Conservation (phyloP, 1,284 basidiomycete species). For the Leccinum olivaceoglutinosum region DNA sequence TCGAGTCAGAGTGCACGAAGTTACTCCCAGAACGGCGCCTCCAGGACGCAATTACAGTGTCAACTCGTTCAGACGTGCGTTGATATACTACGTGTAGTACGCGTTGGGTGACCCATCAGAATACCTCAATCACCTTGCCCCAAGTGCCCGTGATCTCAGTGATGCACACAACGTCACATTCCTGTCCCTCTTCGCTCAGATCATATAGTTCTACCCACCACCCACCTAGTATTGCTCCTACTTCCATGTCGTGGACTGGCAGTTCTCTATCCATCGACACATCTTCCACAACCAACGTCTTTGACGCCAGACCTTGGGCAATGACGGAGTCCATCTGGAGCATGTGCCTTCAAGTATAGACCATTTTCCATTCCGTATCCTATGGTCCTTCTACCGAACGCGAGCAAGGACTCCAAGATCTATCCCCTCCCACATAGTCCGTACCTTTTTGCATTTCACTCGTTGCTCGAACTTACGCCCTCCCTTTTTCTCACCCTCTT, state of each 20-base stretch:
- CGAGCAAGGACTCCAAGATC: constrained; percentile 78
- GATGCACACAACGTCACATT: constrained; percentile 45
- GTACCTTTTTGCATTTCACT: constrained; percentile 50
- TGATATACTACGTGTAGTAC: constrained; percentile 67
- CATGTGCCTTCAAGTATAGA: constrained; percentile 62
- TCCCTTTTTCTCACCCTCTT: neutral
- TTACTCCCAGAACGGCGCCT: constrained; percentile 39
- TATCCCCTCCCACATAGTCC: constrained; percentile 97
- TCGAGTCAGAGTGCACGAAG: constrained; percentile 49
- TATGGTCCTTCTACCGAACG: constrained; percentile 29
- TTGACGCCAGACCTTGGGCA: constrained; percentile 62
- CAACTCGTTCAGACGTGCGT: constrained; percentile 58
- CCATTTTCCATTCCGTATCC: neutral
- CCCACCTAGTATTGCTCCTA: constrained; percentile 30
- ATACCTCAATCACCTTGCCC: constrained; percentile 54
- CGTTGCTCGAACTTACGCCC: neutral
- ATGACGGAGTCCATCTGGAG: constrained; percentile 60
- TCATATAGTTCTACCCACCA: constrained; percentile 37
- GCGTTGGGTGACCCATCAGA: constrained; percentile 48
- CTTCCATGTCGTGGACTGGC: constrained; percentile 47
- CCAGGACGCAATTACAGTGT: constrained; percentile 22
- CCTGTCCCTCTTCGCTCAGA: constrained; percentile 40
- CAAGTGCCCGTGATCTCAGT: constrained; percentile 46
- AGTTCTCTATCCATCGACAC: constrained; percentile 41
- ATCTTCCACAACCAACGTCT: constrained; percentile 43